Base-by-base conservation (phyloP, 306 rosid species). In the Quercus engelmannii region DNA sequence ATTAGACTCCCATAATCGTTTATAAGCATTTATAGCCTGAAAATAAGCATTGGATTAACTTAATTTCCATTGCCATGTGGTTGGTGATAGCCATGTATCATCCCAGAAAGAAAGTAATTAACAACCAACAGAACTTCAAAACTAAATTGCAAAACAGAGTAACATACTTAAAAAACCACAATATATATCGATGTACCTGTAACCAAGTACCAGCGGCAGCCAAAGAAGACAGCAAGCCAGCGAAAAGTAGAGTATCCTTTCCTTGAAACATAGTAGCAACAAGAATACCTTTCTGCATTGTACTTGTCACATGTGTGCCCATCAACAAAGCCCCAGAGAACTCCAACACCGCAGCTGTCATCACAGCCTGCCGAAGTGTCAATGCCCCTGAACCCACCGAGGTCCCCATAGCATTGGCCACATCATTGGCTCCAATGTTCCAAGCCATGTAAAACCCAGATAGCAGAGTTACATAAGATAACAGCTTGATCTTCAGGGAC, bases 141-240 rank as follows among this genome's bases (percentile, higher is more conserved):
- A 23, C 69, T 28, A 31, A 13, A 28, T 63, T 28, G 35, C 6
- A 18, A 63, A 17, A 63, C 13, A 46, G 0, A 11, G 43, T 25
- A n/a, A 6, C 68, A 10, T 31, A 23, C 25, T 23, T 26, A 12
- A 3, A 8, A n/a, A 49, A 49, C 54, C 21, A 52, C 21, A 21
- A 25, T 9, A 78, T 7, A 1, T 25, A 73, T 12, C 11, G 4
- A 25, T 23, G 14, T 85, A 95, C 99, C 96, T 96, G 99, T 56
- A 96, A 85, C 99, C 99, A 96, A 81, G 99, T 85, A 67, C 99
- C 99, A 73, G 99, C 99, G n/a, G 98, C 97, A 77, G 97, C 99
- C 69, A 96, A 94, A 43, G 99, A 96, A 73, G 97, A 88, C 14
- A 96, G 91, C 91, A 96, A 78, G 4, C 99, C 99, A 11, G 97